Conservation (phyloP, 2,329 filamentous ascomycete species). For the Diplodia sapinea region DNA sequence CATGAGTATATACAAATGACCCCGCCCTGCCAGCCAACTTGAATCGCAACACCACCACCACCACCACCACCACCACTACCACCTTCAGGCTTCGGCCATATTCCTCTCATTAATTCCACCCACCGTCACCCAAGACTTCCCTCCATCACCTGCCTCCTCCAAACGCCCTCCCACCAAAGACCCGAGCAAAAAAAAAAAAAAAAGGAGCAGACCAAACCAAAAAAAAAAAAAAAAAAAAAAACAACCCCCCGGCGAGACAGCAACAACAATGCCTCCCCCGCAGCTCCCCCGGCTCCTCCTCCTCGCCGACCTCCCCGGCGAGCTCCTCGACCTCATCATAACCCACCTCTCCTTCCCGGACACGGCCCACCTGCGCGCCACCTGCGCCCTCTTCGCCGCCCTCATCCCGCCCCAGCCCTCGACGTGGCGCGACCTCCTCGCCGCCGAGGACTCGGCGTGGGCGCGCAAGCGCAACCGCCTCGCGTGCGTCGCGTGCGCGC, state of each 20-base stretch:
- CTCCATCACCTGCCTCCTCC: too few species aligned
- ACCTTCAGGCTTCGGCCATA: too few species aligned
- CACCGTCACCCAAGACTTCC: too few species aligned
- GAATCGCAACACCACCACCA: too few species aligned
- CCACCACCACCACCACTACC: too few species aligned
- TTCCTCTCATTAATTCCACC: too few species aligned
- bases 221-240: not conserved
- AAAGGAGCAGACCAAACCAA: not conserved
- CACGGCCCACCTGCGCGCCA: conserved; percentile 7
- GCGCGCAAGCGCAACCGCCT: conserved; percentile 4
- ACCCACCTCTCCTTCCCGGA: not conserved
- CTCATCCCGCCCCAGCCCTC: not conserved
- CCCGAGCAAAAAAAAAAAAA: too few species aligned
- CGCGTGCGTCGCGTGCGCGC: not conserved
- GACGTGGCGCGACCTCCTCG: not conserved
- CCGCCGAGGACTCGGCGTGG: conserved; percentile 3
- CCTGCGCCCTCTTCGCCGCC: not conserved
- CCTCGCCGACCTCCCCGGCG: conserved; percentile 3
- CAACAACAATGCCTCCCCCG: not conserved
- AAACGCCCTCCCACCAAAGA: too few species aligned
- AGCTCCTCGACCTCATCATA: conserved; percentile 7
- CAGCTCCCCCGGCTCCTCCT: too few species aligned
- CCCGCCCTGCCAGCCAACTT: too few species aligned
- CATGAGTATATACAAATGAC: too few species aligned
- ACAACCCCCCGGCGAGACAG: not conserved